Conservation (phyloP, 1,139 yeast species). For the Hyphopichia khmerensis region DNA sequence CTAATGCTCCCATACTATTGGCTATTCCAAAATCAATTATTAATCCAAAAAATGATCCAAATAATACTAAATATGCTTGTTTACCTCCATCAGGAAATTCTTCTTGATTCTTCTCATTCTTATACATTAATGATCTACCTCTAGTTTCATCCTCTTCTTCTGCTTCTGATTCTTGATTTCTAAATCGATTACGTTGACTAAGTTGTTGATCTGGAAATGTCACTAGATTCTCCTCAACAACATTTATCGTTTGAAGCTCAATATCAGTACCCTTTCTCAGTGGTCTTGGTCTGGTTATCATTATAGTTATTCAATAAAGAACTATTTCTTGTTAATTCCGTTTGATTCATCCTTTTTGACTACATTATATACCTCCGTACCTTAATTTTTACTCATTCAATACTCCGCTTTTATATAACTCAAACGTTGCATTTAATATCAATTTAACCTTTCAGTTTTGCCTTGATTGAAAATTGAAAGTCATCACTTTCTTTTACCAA, state of each 20-base stretch:
- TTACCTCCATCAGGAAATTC: conserved; percentile 65
- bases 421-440: too few relatives aligned
- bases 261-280: background rate
- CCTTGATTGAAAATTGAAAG: too few relatives aligned
- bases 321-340: too few relatives aligned
- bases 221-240: background rate
- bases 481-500: too few relatives aligned
- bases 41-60: conserved; percentile 61
- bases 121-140: conserved; percentile 18
- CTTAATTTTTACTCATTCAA: too few relatives aligned
- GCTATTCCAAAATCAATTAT: conserved; percentile 63
- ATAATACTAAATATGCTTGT: conserved; percentile 55
- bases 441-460: too few relatives aligned
- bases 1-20: conserved; percentile 60
- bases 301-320: too few relatives aligned
- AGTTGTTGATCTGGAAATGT: background rate
- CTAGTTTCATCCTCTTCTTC: background rate
- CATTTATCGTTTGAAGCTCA: background rate
- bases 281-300: too few relatives aligned
- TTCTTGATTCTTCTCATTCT: conserved; percentile 21
- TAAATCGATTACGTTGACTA: background rate
- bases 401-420: too few relatives aligned
- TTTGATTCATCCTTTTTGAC: too few relatives aligned
- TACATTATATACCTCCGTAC: too few relatives aligned
- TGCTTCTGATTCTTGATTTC: background rate